Percentiles rank a stretch among this genome's conserved stretches.
These are phyloP conservation scores for Entophlyctis helioformis DNA, from an alignment of 192 early-diverging fungal species.

Conservation along the genomic window DNA sequence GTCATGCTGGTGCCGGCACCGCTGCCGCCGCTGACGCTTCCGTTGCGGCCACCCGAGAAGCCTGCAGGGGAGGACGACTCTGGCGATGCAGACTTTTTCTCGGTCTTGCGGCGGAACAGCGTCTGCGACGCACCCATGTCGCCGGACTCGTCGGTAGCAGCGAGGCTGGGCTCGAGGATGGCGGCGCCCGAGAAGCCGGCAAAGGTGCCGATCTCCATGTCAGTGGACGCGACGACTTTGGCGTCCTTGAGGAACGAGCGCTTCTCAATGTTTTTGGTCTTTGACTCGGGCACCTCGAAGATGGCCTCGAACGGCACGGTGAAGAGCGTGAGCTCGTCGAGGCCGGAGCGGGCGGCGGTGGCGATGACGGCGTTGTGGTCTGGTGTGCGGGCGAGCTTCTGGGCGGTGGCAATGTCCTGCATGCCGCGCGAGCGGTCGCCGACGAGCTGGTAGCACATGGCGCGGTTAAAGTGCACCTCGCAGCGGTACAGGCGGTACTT, in stretches of 20 bases:
- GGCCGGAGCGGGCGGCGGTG: slow-evolving; percentile 12
- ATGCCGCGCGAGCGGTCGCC: slow-evolving; percentile 49
- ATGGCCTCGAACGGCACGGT: slow-evolving; percentile 63
- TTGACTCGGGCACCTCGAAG: slow-evolving; percentile 65
- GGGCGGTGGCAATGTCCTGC: slow-evolving; percentile 51
- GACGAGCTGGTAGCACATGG: slow-evolving; percentile 61
- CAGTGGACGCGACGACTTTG: slow-evolving; percentile 42
- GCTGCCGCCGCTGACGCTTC: no score
- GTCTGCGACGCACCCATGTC: no score
- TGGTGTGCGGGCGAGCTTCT: slow-evolving; percentile 12
- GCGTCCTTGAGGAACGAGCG: slow-evolving; percentile 61
- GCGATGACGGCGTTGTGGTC: slow-evolving; percentile 12
- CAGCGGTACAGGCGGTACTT: slow-evolving; percentile 79
- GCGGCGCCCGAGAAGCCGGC: slow-evolving; percentile 37
- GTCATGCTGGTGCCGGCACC: no score
- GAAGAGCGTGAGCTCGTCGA: slow-evolving; percentile 13
- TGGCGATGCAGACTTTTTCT: no score
- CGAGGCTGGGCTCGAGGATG: background rate
- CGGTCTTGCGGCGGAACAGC: no score
- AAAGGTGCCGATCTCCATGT: slow-evolving; percentile 29
- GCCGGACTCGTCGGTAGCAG: background rate
- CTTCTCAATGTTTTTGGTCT: slow-evolving; percentile 61
- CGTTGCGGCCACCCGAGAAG: no score
- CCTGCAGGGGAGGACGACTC: no score
- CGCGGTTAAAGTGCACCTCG: slow-evolving; percentile 87